Percentiles rank a stretch among this genome's conserved stretches.
Evolutionary conservation across 345 rosid species (phyloP).

Genomic region (Aquilaria yunnanensis): DNA sequence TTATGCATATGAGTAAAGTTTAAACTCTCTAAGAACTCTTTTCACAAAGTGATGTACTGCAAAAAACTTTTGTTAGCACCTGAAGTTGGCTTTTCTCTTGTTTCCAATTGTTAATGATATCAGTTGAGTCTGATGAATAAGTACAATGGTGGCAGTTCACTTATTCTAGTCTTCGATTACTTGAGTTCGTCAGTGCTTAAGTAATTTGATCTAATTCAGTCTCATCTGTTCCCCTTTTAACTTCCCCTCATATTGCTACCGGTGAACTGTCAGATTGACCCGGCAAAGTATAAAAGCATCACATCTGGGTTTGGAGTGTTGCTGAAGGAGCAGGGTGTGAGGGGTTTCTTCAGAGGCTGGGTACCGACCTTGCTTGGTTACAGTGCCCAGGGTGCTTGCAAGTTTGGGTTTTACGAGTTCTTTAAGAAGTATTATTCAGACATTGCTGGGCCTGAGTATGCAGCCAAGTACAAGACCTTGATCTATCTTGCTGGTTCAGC

Average conservation of each 20-base stretch:
- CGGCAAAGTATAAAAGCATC: constrained; percentile 76
- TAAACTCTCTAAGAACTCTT: too few species aligned
- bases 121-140: too few species aligned
- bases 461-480: constrained; percentile 82
- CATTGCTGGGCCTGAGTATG: constrained; percentile 83
- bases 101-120: too few species aligned
- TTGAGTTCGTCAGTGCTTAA: too few species aligned
- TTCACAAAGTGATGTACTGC: too few species aligned
- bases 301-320: constrained; percentile 70
- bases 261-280: constrained; percentile 58
- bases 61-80: too few species aligned
- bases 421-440: constrained; percentile 94
- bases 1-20: too few species aligned
- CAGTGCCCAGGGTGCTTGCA: constrained; percentile 96
- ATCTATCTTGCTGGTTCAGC: constrained; percentile 95
- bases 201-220: too few species aligned
- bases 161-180: too few species aligned
- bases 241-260: neutral
- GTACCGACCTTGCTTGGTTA: constrained; percentile 87
- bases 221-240: too few species aligned
- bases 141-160: too few species aligned
- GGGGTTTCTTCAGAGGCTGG: constrained; percentile 87
- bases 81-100: too few species aligned
- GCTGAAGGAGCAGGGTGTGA: constrained; percentile 80
- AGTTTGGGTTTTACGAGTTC: constrained; percentile 79